phyloP scores from a whole-genome alignment of 1,284 basidiomycete genomes.

The Rhodotorula sp. region DNA sequence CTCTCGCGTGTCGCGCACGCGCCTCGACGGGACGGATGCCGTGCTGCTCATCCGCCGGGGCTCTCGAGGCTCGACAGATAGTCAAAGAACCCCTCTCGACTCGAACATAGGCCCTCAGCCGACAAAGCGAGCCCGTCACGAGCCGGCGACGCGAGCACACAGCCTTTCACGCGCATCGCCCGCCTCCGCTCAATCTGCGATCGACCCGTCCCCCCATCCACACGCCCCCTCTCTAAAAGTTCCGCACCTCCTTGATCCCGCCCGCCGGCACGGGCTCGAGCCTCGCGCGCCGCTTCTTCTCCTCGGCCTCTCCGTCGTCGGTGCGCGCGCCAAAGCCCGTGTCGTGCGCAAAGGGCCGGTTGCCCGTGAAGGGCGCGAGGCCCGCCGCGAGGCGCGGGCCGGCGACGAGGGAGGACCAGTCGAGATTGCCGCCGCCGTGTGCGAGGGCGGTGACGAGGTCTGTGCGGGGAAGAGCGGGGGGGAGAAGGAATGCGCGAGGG shows the following conservation, averaged over 20 bases:
- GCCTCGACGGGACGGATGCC: no score
- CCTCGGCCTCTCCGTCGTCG: slow-evolving; percentile 9
- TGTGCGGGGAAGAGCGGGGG: background rate
- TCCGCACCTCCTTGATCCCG: slow-evolving; percentile 22
- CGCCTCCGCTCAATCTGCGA: no score
- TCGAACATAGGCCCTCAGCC: no score
- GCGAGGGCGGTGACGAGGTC: slow-evolving; percentile 37
- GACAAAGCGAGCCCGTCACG: no score
- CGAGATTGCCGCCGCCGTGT: slow-evolving; percentile 26
- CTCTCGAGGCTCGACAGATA: no score
- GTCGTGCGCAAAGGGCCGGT: slow-evolving; percentile 25
- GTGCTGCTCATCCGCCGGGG: no score
- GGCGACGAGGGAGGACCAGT: slow-evolving; percentile 39
- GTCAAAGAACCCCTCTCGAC: no score
- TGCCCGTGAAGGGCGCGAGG: slow-evolving; percentile 35
- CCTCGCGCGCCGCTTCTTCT: background rate
- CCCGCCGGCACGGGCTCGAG: slow-evolving; percentile 28
- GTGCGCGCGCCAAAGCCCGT: slow-evolving; percentile 37
- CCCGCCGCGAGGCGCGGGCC: slow-evolving; percentile 39
- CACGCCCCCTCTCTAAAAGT: background rate
- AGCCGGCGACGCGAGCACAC: no score
- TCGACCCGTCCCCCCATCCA: no score
- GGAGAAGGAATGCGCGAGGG: background rate
- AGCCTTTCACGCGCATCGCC: no score
- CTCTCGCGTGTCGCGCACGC: no score